These are phyloP conservation scores for Eremothecium sinecaudum DNA, from an alignment of 1,139 yeast genomes.

Conservation along the genomic window DNA sequence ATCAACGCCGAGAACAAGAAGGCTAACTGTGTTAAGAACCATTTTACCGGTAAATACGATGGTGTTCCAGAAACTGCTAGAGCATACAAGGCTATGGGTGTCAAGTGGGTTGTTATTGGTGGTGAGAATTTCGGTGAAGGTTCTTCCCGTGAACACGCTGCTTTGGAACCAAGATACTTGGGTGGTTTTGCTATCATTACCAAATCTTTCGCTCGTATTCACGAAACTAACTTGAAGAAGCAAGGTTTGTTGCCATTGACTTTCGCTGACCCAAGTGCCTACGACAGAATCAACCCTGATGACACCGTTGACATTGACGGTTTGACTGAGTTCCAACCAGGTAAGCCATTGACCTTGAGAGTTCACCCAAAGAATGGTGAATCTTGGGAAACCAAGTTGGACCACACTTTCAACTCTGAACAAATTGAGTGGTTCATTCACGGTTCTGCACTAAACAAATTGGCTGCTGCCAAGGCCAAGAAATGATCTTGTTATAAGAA, in stretches of 20 bases:
- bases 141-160: slow-evolving; percentile 99
- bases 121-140: slow-evolving; percentile 99
- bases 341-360: slow-evolving; percentile 76
- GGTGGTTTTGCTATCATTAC: slow-evolving; percentile 97
- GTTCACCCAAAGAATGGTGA: slow-evolving; percentile 82
- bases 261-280: slow-evolving; percentile 79
- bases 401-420: slow-evolving; percentile 92
- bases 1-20: slow-evolving; percentile 93
- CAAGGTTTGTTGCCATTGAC: slow-evolving; percentile 97
- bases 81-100: slow-evolving; percentile 87
- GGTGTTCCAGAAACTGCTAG: slow-evolving; percentile 97
- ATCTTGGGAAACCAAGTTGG: slow-evolving; percentile 78
- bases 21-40: slow-evolving; percentile 87
- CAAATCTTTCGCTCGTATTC: slow-evolving; percentile 96
- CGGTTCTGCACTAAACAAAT: slow-evolving; percentile 98
- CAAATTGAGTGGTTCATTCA: slow-evolving; percentile 99
- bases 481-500: too few relatives aligned
- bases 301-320: slow-evolving; percentile 88
- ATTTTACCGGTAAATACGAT: slow-evolving; percentile 80
- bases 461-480: slow-evolving; percentile 54
- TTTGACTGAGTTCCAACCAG: slow-evolving; percentile 81
- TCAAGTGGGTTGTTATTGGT: slow-evolving; percentile 96
- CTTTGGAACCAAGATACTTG: slow-evolving; percentile 97
- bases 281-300: slow-evolving; percentile 85
- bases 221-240: slow-evolving; percentile 89